A percentile compares a stretch with the other conserved stretches of the same genome.
Evolutionary conservation across 2,329 filamentous ascomycete genomes (phyloP).

Genomic region (Aspergillus eucalypticola): DNA sequence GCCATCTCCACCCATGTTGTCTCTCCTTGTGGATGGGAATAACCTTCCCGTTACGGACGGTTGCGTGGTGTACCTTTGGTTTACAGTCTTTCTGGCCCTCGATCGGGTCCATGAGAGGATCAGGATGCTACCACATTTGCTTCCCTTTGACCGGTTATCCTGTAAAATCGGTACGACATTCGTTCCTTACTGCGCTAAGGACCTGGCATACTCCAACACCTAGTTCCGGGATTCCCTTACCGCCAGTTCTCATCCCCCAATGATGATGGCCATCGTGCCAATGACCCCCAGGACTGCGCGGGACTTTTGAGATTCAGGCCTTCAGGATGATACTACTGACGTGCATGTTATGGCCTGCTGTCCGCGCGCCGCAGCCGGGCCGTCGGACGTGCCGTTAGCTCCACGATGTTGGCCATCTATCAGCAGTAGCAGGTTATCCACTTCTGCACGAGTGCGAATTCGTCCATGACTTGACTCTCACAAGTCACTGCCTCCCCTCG

Average conservation of each 20-base stretch:
- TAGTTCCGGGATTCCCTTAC: constrained; percentile 20
- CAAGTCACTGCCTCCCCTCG: constrained; percentile 7
- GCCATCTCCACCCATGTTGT: not conserved
- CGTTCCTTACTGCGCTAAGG: constrained; percentile 16
- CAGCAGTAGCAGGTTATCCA: constrained; percentile 20
- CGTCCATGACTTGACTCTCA: constrained; percentile 14
- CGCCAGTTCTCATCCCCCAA: constrained; percentile 27
- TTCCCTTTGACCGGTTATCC: constrained; percentile 10
- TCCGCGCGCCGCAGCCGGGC: constrained; percentile 27
- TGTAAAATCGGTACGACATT: constrained; percentile 17
- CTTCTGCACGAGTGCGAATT: constrained; percentile 24
- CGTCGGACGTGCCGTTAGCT: constrained; percentile 27
- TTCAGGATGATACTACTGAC: constrained; percentile 20
- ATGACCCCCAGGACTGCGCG: constrained; percentile 11
- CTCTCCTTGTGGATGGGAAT: not conserved
- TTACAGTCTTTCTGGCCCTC: not conserved
- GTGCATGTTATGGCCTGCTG: constrained; percentile 25
- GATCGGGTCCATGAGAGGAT: not conserved
- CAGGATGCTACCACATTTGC: constrained; percentile 4
- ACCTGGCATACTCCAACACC: constrained; percentile 8
- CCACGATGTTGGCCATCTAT: constrained; percentile 20
- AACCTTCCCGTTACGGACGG: not conserved
- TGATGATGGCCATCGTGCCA: constrained; percentile 25
- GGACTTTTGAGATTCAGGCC: constrained; percentile 14
- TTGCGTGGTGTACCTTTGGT: not conserved